These are phyloP conservation scores for Phanerochaete carnosa DNA, from an alignment of 768 basidiomycete species.

Conservation along the genomic window DNA sequence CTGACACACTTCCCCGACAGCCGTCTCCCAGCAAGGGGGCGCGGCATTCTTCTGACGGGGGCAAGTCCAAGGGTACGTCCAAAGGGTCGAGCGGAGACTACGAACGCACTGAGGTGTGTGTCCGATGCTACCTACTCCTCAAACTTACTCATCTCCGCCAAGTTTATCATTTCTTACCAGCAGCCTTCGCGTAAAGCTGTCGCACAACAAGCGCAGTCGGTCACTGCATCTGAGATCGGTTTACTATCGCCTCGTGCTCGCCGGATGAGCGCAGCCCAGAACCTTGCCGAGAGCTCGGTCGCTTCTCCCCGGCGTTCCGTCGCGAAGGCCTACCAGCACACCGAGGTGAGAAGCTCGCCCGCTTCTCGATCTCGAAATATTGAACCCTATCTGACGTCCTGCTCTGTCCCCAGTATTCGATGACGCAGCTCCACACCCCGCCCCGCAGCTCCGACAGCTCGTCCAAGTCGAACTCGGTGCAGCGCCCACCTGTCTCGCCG, in stretches of 20 bases:
- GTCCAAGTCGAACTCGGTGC: background rate
- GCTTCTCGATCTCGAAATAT: background rate
- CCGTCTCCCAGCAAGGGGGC: background rate
- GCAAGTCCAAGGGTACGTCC: constrained; percentile 4
- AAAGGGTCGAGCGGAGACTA: constrained; percentile 19
- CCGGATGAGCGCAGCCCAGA: background rate
- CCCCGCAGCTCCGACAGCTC: constrained; percentile 23
- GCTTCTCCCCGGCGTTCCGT: constrained; percentile 15
- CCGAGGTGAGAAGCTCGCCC: constrained; percentile 19
- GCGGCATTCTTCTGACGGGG: constrained; percentile 11
- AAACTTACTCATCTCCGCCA: background rate
- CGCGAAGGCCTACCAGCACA: constrained; percentile 19
- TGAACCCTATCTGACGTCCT: background rate
- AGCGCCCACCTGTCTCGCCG: constrained; percentile 15
- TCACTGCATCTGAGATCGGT: constrained; percentile 17
- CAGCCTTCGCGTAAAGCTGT: constrained; percentile 11
- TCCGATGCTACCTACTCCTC: background rate
- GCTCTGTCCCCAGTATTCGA: constrained; percentile 15
- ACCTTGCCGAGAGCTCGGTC: background rate
- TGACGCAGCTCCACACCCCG: constrained; percentile 26
- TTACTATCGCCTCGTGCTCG: background rate
- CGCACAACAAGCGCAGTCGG: constrained; percentile 8
- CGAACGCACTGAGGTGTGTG: constrained; percentile 27
- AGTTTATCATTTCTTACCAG: constrained; percentile 28
- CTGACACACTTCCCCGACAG: background rate